phyloP scores from a whole-genome alignment of 2,329 filamentous ascomycete genomes.

The Orbilia brochopaga region DNA sequence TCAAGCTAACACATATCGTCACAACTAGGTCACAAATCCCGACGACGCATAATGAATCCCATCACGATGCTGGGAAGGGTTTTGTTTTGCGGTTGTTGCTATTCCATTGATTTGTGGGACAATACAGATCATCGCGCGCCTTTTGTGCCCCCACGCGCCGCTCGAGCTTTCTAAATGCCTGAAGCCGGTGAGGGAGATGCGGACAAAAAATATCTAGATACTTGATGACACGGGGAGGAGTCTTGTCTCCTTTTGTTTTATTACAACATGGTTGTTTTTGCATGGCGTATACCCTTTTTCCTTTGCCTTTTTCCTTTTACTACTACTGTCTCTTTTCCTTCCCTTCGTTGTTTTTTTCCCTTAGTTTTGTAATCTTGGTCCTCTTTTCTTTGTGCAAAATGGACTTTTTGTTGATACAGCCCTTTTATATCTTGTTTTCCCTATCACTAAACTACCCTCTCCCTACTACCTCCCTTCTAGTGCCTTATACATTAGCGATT shows the following conservation, averaged over 20 bases:
- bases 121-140: slow-evolving; percentile 10
- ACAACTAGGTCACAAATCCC: slow-evolving; percentile 44
- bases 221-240: slow-evolving; percentile 43
- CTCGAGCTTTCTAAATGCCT: slow-evolving; percentile 9
- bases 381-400: slow-evolving; percentile 40
- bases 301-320: slow-evolving; percentile 5
- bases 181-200: slow-evolving; percentile 24
- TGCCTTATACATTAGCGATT: slow-evolving; percentile 49
- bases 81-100: slow-evolving; percentile 22
- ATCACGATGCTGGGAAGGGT: slow-evolving; percentile 22
- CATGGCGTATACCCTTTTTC: slow-evolving; percentile 50
- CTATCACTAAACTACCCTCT: too few relatives aligned
- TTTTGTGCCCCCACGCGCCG: slow-evolving; percentile 20
- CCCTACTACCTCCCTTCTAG: too few relatives aligned
- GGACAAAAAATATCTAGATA: slow-evolving; percentile 38
- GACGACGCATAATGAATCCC: slow-evolving; percentile 44
- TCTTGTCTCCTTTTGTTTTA: slow-evolving; percentile 25
- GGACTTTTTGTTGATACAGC: slow-evolving; percentile 46
- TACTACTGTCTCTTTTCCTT: slow-evolving; percentile 15
- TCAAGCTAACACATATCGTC: neutral
- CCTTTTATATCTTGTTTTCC: slow-evolving; percentile 26
- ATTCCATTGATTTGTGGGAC: slow-evolving; percentile 20
- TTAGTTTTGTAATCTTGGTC: slow-evolving; percentile 22
- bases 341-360: slow-evolving; percentile 14
- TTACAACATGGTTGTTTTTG: slow-evolving; percentile 35